Conservation (phyloP, 2,329 filamentous ascomycete species). For the Madurella mycetomatis region DNA sequence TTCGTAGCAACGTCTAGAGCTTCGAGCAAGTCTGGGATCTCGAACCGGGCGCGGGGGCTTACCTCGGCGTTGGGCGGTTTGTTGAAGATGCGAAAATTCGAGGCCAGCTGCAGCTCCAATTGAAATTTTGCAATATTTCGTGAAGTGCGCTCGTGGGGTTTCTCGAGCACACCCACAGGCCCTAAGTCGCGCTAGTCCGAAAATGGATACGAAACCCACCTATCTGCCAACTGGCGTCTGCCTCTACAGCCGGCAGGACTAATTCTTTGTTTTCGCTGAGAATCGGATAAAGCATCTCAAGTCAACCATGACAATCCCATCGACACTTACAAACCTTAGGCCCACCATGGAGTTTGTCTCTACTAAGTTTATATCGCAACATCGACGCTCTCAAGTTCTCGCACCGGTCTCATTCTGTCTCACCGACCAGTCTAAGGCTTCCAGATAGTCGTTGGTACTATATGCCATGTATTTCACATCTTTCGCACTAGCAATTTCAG, state of each 20-base stretch:
- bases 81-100: constrained; percentile 25
- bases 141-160: constrained; percentile 26
- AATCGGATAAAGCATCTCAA: no score
- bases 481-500: neutral
- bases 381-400: no score
- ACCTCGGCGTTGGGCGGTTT: constrained; percentile 26
- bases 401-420: no score
- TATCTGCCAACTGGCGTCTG: constrained; percentile 14
- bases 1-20: neutral
- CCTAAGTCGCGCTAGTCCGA: constrained; percentile 24
- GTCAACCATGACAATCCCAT: no score
- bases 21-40: neutral
- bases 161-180: constrained; percentile 16
- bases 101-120: constrained; percentile 23
- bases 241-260: neutral
- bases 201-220: neutral
- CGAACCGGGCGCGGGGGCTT: constrained; percentile 14
- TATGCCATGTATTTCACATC: no score
- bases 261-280: no score
- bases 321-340: no score
- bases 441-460: no score
- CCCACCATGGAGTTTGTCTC: no score
- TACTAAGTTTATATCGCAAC: no score
- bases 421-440: no score
- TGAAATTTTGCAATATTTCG: constrained; percentile 30